Base-by-base conservation (phyloP, 768 basidiomycete genomes). In the Panaeolus papilionaceus region DNA sequence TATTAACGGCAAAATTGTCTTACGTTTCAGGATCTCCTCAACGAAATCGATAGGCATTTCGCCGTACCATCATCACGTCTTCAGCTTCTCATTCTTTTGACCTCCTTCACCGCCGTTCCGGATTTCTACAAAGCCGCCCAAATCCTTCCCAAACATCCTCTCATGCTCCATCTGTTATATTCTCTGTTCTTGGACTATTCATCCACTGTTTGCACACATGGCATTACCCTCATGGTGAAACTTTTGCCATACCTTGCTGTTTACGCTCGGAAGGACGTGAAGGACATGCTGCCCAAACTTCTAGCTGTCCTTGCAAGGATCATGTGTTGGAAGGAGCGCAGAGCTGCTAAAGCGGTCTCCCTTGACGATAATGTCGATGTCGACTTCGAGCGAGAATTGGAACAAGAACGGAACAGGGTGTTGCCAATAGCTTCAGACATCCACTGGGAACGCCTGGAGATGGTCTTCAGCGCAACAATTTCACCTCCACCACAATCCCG, bases 181-280 rank as follows among this genome's bases (percentile, higher is more conserved):
- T 94, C 91, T 3, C 81, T 95, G 28, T 78, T 90, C 37, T 79
- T 94, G 70, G 94, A 95, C 73, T 88, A 86, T 63, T 94, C 92
- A 45, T 88, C 91, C 11, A 92, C 90, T 0, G 80, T 86, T 33
- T 91, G 89, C 71, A 87, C 86, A 2, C 83, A 90, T 63, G 88
- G 84, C 4, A 79, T 94, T 63, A 87, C 85, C 1, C 80, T 90
- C 14, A 74, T 94, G 23, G 86, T 88, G 65, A 93, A 92, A 75
- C 75, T 92, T 9, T 81, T 95, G n/a, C 92, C 93, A 33, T 83
- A 89, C 45, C 82, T 94, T 66, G 92, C 93, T 5, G 86, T 91
- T 1, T 81, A 88, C 66, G 87, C 90, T 10, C 84, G 80, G 54
- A 78, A 84, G 10, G 78, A 82, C 7, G 81, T 95, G 66, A 89